phyloP scores from a whole-genome alignment of 768 basidiomycete species.

The Rhodotorula toruloides region DNA sequence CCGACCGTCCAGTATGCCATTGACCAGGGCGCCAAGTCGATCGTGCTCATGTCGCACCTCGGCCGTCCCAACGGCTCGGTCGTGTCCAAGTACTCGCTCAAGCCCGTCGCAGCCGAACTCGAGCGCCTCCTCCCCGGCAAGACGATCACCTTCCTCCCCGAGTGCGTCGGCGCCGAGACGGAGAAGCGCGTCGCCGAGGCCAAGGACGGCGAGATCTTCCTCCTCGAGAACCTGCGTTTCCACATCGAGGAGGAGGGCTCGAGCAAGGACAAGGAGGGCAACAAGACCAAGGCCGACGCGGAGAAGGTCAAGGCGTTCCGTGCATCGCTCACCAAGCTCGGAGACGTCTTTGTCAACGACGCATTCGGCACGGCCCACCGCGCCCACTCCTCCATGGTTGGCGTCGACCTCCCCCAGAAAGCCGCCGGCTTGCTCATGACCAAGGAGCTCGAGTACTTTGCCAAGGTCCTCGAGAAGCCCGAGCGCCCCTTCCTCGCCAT shows the following conservation, averaged over 20 bases:
- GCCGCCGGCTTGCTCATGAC: conserved; percentile 96
- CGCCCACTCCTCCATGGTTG: conserved; percentile 98
- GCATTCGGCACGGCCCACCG: conserved; percentile 98
- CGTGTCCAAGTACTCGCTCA: conserved; percentile 81
- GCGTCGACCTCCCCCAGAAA: conserved; percentile 81
- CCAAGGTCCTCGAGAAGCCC: conserved; percentile 90
- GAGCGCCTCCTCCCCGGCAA: conserved; percentile 60
- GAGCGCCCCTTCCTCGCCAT: conserved; percentile 96
- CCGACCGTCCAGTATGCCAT: conserved; percentile 93
- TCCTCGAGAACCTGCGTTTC: conserved; percentile 97
- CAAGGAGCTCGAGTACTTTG: conserved; percentile 98
- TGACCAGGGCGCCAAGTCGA: conserved; percentile 72
- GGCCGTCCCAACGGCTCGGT: conserved; percentile 93
- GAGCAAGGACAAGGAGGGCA: conserved; percentile 84
- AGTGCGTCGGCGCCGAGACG: conserved; percentile 79
- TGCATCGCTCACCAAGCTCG: conserved; percentile 76
- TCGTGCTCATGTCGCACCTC: conserved; percentile 95
- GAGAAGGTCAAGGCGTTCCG: conserved; percentile 75
- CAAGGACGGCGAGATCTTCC: conserved; percentile 59
- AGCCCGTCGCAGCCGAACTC: conserved; percentile 75
- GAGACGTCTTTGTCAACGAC: conserved; percentile 96
- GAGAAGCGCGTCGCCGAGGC: conserved; percentile 70
- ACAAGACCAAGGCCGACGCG: conserved; percentile 88
- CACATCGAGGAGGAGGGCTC: conserved; percentile 97
- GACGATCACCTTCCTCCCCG: conserved; percentile 71